Percentiles rank a stretch among this genome's conserved stretches.
phyloP scores from a whole-genome alignment of 2,329 filamentous ascomycete species.

The Coleophoma eucalyptorum region DNA sequence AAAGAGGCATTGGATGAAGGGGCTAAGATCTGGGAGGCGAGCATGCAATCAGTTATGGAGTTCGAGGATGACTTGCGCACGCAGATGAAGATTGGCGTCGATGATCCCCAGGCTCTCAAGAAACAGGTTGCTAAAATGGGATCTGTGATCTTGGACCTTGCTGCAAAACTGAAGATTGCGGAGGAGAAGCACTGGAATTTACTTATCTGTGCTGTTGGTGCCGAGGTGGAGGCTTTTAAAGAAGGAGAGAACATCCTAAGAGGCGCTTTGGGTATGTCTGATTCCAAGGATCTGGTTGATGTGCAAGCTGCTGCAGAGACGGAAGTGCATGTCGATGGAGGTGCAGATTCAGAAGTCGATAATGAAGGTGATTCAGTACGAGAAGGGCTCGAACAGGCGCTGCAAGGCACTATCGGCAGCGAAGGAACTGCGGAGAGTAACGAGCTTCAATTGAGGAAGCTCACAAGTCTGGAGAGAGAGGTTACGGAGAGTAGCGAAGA shows the following conservation, averaged over 20 bases:
- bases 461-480: background rate
- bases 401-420: too few relatives aligned
- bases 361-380: too few relatives aligned
- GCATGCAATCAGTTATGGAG: constrained; percentile 52
- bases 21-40: constrained; percentile 60
- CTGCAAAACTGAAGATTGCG: constrained; percentile 48
- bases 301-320: background rate
- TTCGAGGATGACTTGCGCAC: constrained; percentile 63
- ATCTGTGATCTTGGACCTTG: constrained; percentile 49
- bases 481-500: background rate
- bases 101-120: constrained; percentile 35
- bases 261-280: constrained; percentile 24
- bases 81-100: constrained; percentile 41
- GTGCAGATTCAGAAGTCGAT: too few relatives aligned
- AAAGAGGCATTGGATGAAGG: constrained; percentile 65
- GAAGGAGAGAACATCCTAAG: constrained; percentile 56
- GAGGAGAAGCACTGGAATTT: constrained; percentile 68
- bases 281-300: background rate
- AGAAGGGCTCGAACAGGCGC: too few relatives aligned
- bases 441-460: background rate
- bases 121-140: constrained; percentile 53
- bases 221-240: constrained; percentile 64
- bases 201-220: constrained; percentile 70
- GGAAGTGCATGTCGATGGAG: background rate
- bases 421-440: background rate